Percentiles rank a stretch among this genome's conserved stretches.
phyloP scores from a whole-genome alignment of 2,329 filamentous ascomycete species.

The Paecilomyces dactylethromorphus region DNA sequence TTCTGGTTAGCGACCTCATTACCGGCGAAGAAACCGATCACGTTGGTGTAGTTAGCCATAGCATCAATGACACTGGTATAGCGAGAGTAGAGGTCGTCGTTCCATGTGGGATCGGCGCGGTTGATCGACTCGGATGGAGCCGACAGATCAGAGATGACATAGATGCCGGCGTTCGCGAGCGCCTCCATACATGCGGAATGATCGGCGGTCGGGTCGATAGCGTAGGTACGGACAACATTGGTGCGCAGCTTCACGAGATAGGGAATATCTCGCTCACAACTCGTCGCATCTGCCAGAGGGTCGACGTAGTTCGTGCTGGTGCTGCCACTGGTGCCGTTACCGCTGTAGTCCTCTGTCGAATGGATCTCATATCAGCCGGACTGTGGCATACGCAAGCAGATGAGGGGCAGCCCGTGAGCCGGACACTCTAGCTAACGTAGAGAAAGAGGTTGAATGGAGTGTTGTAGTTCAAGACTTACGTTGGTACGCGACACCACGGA shows the following conservation, averaged over 20 bases:
- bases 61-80: constrained; percentile 81
- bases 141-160: constrained; percentile 85
- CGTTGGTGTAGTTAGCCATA: constrained; percentile 77
- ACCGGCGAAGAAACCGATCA: constrained; percentile 95
- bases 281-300: constrained; percentile 65
- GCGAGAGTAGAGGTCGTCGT: constrained; percentile 66
- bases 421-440: not conserved
- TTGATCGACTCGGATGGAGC: constrained; percentile 80
- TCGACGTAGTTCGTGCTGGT: constrained; percentile 59
- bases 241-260: constrained; percentile 71
- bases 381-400: not conserved
- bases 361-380: not conserved
- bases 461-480: constrained; percentile 18
- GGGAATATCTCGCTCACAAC: constrained; percentile 80
- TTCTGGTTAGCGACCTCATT: constrained; percentile 91
- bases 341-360: constrained; percentile 6
- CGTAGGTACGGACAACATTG: constrained; percentile 93
- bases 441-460: not conserved
- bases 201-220: constrained; percentile 71
- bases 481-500: constrained; percentile 94
- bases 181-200: constrained; percentile 80
- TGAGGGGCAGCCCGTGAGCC: not conserved
- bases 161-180: constrained; percentile 81
- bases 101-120: constrained; percentile 72
- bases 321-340: constrained; percentile 46